Conservation (phyloP, 805 yeast genomes). For the Schizosaccharomyces osmophilus region DNA sequence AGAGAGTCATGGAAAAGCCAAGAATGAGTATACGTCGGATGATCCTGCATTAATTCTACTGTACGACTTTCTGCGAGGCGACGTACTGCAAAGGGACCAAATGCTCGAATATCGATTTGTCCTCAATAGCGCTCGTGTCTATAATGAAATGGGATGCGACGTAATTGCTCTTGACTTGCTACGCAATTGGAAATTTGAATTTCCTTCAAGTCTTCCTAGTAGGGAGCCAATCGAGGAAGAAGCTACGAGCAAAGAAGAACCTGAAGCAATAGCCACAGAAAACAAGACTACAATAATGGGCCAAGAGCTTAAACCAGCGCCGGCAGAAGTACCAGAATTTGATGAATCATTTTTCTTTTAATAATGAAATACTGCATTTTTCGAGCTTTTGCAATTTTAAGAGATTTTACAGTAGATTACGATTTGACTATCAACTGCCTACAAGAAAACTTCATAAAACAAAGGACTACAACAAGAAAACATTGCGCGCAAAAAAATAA, state of each 20-base stretch:
- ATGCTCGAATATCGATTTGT: slow-evolving; percentile 35
- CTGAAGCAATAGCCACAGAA: neutral
- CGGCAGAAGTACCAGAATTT: neutral
- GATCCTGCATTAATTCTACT: slow-evolving; percentile 62
- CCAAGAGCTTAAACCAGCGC: neutral
- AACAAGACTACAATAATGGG: neutral
- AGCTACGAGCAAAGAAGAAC: neutral
- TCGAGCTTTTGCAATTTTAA: too few relatives aligned
- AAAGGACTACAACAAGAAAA: too few relatives aligned
- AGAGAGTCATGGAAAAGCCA: neutral
- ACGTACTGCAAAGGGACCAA: slow-evolving; percentile 22
- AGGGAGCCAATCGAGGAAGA: neutral
- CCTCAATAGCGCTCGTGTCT: slow-evolving; percentile 36
- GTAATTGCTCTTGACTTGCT: slow-evolving; percentile 39
- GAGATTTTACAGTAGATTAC: too few relatives aligned
- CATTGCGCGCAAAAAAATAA: neutral
- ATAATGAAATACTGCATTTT: neutral
- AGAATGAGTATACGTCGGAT: slow-evolving; percentile 17
- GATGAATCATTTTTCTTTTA: neutral
- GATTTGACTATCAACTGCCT: too few relatives aligned
- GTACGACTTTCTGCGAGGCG: slow-evolving; percentile 36
- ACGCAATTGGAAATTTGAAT: slow-evolving; percentile 38
- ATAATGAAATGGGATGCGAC: slow-evolving; percentile 81
- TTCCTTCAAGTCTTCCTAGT: neutral
- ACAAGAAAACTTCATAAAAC: too few relatives aligned